Conservation (phyloP, 2,329 filamentous ascomycete genomes). For the Xylaria sp. region DNA sequence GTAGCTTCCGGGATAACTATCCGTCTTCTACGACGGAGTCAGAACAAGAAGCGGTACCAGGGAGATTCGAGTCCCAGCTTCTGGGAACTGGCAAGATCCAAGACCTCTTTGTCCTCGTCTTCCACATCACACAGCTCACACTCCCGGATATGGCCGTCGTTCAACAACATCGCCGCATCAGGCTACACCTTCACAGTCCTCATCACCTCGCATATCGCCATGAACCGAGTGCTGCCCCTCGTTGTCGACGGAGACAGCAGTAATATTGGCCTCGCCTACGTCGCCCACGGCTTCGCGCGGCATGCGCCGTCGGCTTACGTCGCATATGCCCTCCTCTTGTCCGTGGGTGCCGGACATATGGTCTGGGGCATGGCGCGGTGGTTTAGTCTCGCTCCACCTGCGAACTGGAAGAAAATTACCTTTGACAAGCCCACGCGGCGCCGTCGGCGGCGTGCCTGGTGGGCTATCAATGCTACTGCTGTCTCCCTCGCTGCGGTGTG, state of each 20-base stretch:
- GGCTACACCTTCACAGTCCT: slow-evolving; percentile 74
- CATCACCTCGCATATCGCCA: slow-evolving; percentile 71
- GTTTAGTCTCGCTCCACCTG: slow-evolving; percentile 68
- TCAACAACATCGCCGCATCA: slow-evolving; percentile 72
- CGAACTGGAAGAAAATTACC: slow-evolving; percentile 54
- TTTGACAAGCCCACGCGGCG: slow-evolving; percentile 58
- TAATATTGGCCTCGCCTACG: slow-evolving; percentile 82
- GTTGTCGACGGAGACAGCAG: slow-evolving; percentile 82
- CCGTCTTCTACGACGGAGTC: slow-evolving; percentile 73
- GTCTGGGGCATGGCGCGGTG: slow-evolving; percentile 87
- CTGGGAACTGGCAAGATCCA: slow-evolving; percentile 40
- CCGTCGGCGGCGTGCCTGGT: slow-evolving; percentile 69
- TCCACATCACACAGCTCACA: slow-evolving; percentile 26
- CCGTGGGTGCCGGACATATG: slow-evolving; percentile 74
- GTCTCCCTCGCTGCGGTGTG: slow-evolving; percentile 68
- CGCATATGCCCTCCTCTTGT: slow-evolving; percentile 72
- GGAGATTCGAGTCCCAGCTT: slow-evolving; percentile 69
- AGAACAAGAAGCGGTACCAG: slow-evolving; percentile 79
- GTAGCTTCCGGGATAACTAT: slow-evolving; percentile 77
- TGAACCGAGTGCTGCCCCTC: slow-evolving; percentile 79
- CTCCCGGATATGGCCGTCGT: slow-evolving; percentile 65
- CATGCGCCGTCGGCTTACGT: slow-evolving; percentile 64
- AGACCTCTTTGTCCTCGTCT: slow-evolving; percentile 33
- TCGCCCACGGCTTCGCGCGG: slow-evolving; percentile 82
- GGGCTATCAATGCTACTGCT: slow-evolving; percentile 70